Conservation (phyloP, 805 yeast species). For the Suhomyces faveliae region DNA sequence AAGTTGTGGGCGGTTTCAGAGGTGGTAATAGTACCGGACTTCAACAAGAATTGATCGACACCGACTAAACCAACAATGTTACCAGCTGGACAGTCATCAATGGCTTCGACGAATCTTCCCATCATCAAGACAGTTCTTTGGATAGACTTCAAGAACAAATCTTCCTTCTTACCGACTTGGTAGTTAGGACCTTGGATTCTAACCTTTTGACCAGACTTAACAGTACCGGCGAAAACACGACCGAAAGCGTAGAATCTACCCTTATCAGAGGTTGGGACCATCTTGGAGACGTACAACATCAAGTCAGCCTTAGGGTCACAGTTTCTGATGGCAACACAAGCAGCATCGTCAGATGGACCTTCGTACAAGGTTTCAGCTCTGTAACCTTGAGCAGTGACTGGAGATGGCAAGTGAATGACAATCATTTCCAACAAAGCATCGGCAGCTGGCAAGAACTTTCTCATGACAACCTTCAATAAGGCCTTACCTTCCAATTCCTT, state of each 20-base stretch:
- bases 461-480: conserved; percentile 96
- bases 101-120: conserved; percentile 98
- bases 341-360: conserved; percentile 95
- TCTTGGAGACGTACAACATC: conserved; percentile 99
- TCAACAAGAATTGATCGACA: conserved; percentile 98
- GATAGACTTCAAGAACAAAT: conserved; percentile 92
- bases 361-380: conserved; percentile 99
- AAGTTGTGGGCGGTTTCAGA: conserved; percentile 96
- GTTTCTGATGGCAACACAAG: conserved; percentile 89
- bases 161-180: conserved; percentile 97
- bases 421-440: conserved; percentile 99
- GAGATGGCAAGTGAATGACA: conserved; percentile 97
- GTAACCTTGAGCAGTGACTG: conserved; percentile 98
- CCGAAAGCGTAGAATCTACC: conserved; percentile 99
- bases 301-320: conserved; percentile 98
- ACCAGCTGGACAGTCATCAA: conserved; percentile 99
- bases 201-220: conserved; percentile 97
- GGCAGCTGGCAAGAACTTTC: conserved; percentile 99
- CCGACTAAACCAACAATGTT: conserved; percentile 99
- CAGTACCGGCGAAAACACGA: conserved; percentile 99
- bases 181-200: conserved; percentile 99
- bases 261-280: conserved; percentile 99
- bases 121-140: conserved; percentile 99
- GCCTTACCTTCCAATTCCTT: conserved; percentile 99
- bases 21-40: conserved; percentile 99